Evolutionary conservation across 164 flowering plant species (phyloP).

Genomic region (Euptelea pleiosperma): DNA sequence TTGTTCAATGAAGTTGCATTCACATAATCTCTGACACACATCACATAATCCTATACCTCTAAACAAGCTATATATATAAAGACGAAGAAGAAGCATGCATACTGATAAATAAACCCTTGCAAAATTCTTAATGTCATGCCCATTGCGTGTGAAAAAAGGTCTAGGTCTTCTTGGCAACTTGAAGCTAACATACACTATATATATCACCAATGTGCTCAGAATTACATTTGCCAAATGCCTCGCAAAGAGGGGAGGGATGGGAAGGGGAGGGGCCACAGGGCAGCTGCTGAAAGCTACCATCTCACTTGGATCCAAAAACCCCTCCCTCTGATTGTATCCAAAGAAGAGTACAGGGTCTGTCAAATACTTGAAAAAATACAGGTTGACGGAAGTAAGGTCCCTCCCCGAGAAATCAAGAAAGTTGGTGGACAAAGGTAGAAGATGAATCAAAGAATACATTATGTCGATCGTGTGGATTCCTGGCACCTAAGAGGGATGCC

Average conservation of each 20-base stretch:
- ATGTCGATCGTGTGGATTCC: constrained; percentile 25
- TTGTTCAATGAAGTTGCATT: no score
- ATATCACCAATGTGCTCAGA: background rate
- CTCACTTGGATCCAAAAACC: background rate
- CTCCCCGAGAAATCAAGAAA: constrained; percentile 4
- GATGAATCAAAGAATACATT: background rate
- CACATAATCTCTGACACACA: no score
- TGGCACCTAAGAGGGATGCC: constrained; percentile 41
- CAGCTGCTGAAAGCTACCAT: background rate
- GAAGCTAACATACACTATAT: no score
- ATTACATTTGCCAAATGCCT: constrained; percentile 1
- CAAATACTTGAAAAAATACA: constrained; percentile 2
- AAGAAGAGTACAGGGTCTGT: background rate
- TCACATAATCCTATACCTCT: no score
- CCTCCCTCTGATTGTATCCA: background rate
- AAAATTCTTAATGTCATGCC: no score
- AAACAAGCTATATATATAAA: no score
- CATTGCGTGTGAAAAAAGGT: no score
- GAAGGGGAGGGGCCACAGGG: background rate
- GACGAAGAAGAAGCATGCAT: no score
- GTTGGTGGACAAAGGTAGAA: background rate
- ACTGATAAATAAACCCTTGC: no score
- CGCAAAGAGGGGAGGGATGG: background rate
- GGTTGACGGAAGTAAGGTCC: background rate
- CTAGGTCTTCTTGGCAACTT: no score